Evolutionary conservation across 106 monocot genomes (phyloP), one percentile per base, ranked within the genome.

Genomic region (Allium sativum): DNA sequence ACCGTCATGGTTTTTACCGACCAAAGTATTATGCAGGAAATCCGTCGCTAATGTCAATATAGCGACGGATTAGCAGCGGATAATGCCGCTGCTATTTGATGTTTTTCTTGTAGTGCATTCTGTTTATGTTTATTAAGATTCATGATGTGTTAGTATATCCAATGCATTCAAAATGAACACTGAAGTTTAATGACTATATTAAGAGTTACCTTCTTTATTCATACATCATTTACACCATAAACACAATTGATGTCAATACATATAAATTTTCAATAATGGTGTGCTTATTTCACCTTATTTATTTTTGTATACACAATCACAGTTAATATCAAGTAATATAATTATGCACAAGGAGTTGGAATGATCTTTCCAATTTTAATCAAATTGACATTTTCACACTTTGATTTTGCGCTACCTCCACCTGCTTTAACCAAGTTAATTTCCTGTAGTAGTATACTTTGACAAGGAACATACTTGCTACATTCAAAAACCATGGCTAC

Each of bases 401-500:
- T 53, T 52, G 67, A 78, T 18, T 72, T 70, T 0, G 71, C 40
- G 7, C 18, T 18, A 46, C 18, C 41, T 7, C 71, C 78, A 10
- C 21, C 56, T 60, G 43, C 51, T 52, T 61, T 43, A 18, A 78
- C 70, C 47, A 92, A 65, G 21, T 78, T 44, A 52, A 87, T 75
- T 12, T 75, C 67, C 17, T 84, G 55, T 43, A 92, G 13, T 40
- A 45, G 9, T 59, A 92, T 73, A 9, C 67, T 72, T 19, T 43
- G 46, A 48, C 92, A 92, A 8, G 70, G 76, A 31, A 74, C 42
- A 15, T 50, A 70, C 7, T 43, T 58, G 70, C 92, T 92, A 62
- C 92, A 92, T 12, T 74, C 52, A 15, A 87, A 84, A 3, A 69
- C 67, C 6, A 92, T 56, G 1, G 84, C 81, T 10, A 77, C 47